Percentiles rank a stretch among this genome's conserved stretches.
phyloP scores from a whole-genome alignment of 768 basidiomycete species.

The Russula earlei region DNA sequence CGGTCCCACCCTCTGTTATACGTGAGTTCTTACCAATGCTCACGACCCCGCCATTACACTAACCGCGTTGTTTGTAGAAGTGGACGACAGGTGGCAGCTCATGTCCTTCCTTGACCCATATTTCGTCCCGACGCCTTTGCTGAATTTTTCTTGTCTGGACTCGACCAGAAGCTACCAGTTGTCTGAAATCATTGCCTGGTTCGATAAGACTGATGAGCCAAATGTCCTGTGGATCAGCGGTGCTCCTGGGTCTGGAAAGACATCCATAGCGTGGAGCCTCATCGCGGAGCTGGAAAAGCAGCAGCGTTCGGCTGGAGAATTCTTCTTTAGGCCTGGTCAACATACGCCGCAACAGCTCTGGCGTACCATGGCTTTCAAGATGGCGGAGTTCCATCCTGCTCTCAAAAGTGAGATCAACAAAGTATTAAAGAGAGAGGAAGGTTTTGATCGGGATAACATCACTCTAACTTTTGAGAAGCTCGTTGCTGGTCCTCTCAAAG shows the following conservation, averaged over 20 bases:
- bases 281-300: constrained; percentile 1
- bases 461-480: background rate
- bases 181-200: background rate
- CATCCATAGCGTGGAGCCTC: constrained; percentile 8
- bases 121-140: background rate
- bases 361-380: constrained; percentile 5
- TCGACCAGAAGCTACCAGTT: background rate
- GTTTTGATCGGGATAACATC: background rate
- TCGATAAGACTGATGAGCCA: background rate
- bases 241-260: constrained; percentile 16
- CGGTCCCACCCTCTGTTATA: background rate
- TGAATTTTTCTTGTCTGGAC: background rate
- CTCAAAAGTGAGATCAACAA: background rate
- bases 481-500: constrained; percentile 1
- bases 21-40: background rate
- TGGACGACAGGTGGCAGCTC: constrained; percentile 2
- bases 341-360: constrained; percentile 1
- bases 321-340: background rate
- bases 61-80: background rate
- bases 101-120: background rate
- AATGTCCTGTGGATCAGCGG: constrained; percentile 16
- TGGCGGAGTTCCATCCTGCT: constrained; percentile 14
- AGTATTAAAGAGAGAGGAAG: background rate
- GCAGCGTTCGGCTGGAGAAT: constrained; percentile 9
- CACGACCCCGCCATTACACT: background rate